These are phyloP conservation scores for Hypholoma sublateritium DNA, from an alignment of 768 basidiomycete genomes.

Conservation along the genomic window DNA sequence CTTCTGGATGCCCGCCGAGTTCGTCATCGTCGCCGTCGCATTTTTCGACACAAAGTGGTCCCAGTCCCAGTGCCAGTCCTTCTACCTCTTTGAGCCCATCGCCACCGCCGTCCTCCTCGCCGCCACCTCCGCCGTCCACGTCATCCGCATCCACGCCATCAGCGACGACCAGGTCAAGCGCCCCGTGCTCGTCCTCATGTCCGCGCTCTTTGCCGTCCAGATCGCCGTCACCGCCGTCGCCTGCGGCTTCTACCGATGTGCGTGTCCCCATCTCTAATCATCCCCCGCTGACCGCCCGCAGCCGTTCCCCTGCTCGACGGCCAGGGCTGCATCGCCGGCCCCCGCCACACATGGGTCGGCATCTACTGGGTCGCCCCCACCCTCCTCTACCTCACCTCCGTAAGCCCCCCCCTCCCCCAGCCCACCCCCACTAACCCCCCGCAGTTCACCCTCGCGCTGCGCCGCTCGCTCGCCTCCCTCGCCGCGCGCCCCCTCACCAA, in stretches of 20 bases:
- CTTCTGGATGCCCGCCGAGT: conserved; percentile 78
- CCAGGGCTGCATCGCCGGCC: conserved; percentile 87
- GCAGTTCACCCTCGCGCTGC: conserved; percentile 60
- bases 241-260: conserved; percentile 79
- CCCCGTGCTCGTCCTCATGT: conserved; percentile 53
- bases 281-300: conserved; percentile 20
- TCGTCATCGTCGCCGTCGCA: conserved; percentile 74
- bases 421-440: background rate
- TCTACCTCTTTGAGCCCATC: conserved; percentile 87
- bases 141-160: conserved; percentile 27
- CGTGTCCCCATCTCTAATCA: conserved; percentile 22
- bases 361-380: conserved; percentile 85
- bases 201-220: conserved; percentile 63
- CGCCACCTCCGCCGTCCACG: conserved; percentile 60
- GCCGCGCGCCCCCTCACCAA: conserved; percentile 54
- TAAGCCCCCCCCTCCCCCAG: conserved; percentile 28
- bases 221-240: conserved; percentile 70
- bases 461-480: conserved; percentile 59
- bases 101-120: conserved; percentile 79
- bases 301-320: conserved; percentile 70
- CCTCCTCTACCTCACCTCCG: conserved; percentile 67
- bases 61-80: conserved; percentile 57
- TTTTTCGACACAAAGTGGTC: conserved; percentile 80
- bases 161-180: conserved; percentile 56
- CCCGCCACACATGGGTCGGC: conserved; percentile 77